Percentiles rank a stretch among this genome's conserved stretches.
These are phyloP conservation scores for Fusarium sp. DNA, from an alignment of 2,329 filamentous ascomycete genomes.

Conservation along the genomic window DNA sequence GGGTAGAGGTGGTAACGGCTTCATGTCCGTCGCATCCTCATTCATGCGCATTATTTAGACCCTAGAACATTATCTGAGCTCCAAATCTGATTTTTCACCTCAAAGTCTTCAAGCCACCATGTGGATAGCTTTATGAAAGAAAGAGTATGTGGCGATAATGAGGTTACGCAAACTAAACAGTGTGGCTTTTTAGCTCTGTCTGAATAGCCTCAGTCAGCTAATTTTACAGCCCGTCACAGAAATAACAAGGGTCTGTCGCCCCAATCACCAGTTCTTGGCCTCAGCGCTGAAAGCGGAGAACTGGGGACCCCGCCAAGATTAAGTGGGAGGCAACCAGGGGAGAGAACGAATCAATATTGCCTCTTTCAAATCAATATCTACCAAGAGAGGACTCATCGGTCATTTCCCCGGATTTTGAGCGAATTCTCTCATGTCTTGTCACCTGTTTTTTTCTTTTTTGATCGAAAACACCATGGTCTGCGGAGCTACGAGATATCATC, in stretches of 20 bases:
- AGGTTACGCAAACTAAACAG: neutral
- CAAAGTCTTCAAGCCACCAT: neutral
- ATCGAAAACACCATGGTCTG: neutral
- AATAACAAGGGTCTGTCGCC: neutral
- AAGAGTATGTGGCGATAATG: neutral
- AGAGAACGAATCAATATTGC: neutral
- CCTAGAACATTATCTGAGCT: neutral
- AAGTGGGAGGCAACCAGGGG: neutral
- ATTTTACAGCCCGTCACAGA: neutral
- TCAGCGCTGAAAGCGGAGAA: neutral
- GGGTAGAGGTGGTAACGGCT: neutral
- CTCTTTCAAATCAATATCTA: neutral
- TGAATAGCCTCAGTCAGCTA: neutral
- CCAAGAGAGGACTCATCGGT: neutral
- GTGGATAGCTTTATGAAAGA: neutral
- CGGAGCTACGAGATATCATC: neutral
- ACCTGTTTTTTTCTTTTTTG: neutral
- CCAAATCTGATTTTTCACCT: neutral
- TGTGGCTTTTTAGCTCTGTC: neutral
- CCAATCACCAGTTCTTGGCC: neutral
- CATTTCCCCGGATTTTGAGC: neutral
- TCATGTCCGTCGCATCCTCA: neutral
- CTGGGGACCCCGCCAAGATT: neutral
- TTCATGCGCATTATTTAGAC: neutral
- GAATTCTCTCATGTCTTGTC: neutral